These are phyloP conservation scores for Hymenoscyphus repandus DNA, from an alignment of 2,329 filamentous ascomycete genomes.

Conservation along the genomic window DNA sequence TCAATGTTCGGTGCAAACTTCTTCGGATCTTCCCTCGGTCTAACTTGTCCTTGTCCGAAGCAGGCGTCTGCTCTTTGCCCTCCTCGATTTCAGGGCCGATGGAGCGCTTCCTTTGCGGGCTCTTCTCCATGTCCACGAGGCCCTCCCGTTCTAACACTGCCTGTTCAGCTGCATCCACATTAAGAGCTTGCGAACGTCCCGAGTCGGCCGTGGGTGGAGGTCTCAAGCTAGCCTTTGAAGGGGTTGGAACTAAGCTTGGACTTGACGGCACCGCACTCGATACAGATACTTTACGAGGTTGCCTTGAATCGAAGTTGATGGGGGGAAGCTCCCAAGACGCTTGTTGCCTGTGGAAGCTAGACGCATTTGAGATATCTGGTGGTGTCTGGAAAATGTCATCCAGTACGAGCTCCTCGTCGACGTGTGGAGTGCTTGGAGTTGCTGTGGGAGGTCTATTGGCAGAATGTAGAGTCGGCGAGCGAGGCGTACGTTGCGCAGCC, in stretches of 20 bases:
- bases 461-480: conserved; percentile 31
- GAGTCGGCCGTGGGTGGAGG: conserved; percentile 30
- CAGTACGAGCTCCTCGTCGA: conserved; percentile 35
- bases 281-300: conserved; percentile 38
- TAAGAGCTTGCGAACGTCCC: conserved; percentile 28
- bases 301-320: conserved; percentile 32
- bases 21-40: conserved; percentile 58
- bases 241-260: conserved; percentile 24
- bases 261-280: conserved; percentile 36
- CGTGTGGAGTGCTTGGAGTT: conserved; percentile 28
- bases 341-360: conserved; percentile 37
- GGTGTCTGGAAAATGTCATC: conserved; percentile 47
- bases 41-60: conserved; percentile 26
- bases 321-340: conserved; percentile 41
- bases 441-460: conserved; percentile 32
- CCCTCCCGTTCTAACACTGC: conserved; percentile 64
- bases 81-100: conserved; percentile 35
- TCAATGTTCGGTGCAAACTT: conserved; percentile 82
- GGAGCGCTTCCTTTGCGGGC: conserved; percentile 35
- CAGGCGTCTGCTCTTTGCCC: conserved; percentile 20
- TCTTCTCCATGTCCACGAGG: conserved; percentile 46
- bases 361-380: conserved; percentile 36
- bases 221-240: conserved; percentile 32
- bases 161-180: conserved; percentile 58
- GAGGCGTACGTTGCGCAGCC: conserved; percentile 34